Evolutionary conservation across 2,329 filamentous ascomycete species (phyloP).

Genomic region (Dothideomycetes sp.): DNA sequence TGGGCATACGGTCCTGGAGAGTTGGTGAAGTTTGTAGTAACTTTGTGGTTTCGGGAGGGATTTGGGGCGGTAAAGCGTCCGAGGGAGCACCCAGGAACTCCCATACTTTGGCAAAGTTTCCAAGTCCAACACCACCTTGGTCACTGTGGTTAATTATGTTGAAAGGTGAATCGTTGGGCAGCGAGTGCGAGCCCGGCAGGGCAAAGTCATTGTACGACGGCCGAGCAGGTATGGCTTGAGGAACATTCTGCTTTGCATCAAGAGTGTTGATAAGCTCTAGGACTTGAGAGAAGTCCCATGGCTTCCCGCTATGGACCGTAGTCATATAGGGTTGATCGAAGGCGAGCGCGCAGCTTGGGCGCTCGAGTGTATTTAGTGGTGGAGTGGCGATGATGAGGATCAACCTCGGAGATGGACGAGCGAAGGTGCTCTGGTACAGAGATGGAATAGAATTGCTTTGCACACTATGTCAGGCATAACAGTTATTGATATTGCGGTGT

Average conservation of each 20-base stretch:
- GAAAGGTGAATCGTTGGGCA: slow-evolving; percentile 3
- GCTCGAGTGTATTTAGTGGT: background rate
- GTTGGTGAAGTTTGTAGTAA: slow-evolving; percentile 7
- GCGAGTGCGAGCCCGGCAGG: background rate
- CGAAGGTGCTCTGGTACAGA: too few species aligned
- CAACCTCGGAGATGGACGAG: too few species aligned
- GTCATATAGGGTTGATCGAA: slow-evolving; percentile 15
- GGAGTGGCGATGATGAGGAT: too few species aligned
- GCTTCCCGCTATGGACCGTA: slow-evolving; percentile 20
- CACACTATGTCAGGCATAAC: too few species aligned
- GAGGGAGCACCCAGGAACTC: slow-evolving; percentile 27
- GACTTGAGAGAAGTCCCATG: slow-evolving; percentile 37
- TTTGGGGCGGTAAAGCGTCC: slow-evolving; percentile 10
- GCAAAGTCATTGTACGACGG: background rate
- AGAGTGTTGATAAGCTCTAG: slow-evolving; percentile 29
- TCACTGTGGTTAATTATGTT: slow-evolving; percentile 7
- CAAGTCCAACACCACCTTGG: slow-evolving; percentile 18
- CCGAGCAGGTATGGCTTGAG: background rate
- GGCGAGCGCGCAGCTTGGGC: background rate
- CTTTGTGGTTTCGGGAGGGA: background rate
- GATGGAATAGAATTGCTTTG: too few species aligned
- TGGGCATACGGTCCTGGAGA: slow-evolving; percentile 12
- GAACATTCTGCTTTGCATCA: background rate
- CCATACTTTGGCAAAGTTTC: slow-evolving; percentile 37
- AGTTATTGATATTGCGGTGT: too few species aligned